Percentiles rank a stretch among this genome's conserved stretches.
phyloP scores from a whole-genome alignment of 495 filamentous ascomycete species.

The Tuber brumale region DNA sequence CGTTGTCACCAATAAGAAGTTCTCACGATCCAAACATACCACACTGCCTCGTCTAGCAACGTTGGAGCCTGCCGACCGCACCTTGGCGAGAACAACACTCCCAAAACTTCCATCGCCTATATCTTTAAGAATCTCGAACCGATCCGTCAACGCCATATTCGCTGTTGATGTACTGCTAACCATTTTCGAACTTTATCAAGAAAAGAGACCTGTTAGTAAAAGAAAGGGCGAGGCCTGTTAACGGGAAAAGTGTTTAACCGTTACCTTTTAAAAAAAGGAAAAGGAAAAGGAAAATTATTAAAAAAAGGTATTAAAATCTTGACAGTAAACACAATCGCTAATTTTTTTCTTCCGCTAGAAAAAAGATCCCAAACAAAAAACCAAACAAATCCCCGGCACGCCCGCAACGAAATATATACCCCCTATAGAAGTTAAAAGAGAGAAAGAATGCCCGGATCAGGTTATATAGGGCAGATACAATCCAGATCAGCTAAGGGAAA shows the following conservation, averaged over 20 bases:
- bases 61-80: constrained; percentile 78
- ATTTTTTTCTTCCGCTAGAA: constrained; percentile 22
- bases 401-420: neutral
- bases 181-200: constrained; percentile 32
- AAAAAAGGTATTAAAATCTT: constrained; percentile 3
- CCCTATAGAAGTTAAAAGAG: neutral
- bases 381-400: constrained; percentile 10
- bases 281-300: constrained; percentile 6
- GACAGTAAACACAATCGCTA: constrained; percentile 2
- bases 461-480: neutral
- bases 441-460: neutral
- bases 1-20: constrained; percentile 14
- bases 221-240: neutral
- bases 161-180: constrained; percentile 39
- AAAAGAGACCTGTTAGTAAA: neutral
- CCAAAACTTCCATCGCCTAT: constrained; percentile 99
- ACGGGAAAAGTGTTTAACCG: neutral
- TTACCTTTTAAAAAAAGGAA: neutral
- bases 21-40: constrained; percentile 53
- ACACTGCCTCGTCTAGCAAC: constrained; percentile 86
- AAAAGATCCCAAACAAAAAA: constrained; percentile 18
- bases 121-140: constrained; percentile 95
- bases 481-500: constrained; percentile 4
- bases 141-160: constrained; percentile 51
- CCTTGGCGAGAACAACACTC: constrained; percentile 85